phyloP scores from a whole-genome alignment of 2,329 filamentous ascomycete species.

The Blastomyces silverae region DNA sequence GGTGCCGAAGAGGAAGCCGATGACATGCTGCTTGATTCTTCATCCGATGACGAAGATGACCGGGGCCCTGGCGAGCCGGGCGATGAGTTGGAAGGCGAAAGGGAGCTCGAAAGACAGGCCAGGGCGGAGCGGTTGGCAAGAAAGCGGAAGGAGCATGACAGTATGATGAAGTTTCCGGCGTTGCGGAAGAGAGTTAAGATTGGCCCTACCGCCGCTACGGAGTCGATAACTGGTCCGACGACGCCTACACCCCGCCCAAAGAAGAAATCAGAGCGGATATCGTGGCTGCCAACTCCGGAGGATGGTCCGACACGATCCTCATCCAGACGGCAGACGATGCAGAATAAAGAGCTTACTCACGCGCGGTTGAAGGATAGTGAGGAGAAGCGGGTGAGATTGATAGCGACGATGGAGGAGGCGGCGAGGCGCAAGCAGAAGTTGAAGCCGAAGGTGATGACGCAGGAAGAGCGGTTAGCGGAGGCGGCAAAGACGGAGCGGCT shows the following conservation, averaged over 20 bases:
- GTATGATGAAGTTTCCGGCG: slow-evolving; percentile 53
- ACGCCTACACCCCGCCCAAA: slow-evolving; percentile 45
- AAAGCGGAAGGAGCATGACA: slow-evolving; percentile 75
- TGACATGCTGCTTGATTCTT: slow-evolving; percentile 81
- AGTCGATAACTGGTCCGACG: slow-evolving; percentile 22
- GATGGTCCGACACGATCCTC: slow-evolving; percentile 58
- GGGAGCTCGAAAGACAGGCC: slow-evolving; percentile 71
- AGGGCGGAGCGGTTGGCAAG: slow-evolving; percentile 61
- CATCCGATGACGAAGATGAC: slow-evolving; percentile 74
- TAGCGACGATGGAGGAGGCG: slow-evolving; percentile 55
- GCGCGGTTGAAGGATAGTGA: slow-evolving; percentile 45
- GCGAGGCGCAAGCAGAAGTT: slow-evolving; percentile 60
- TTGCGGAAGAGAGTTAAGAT: slow-evolving; percentile 69
- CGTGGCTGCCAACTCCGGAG: slow-evolving; percentile 59
- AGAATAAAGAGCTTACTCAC: slow-evolving; percentile 55
- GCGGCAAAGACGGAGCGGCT: slow-evolving; percentile 75
- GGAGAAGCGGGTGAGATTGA: slow-evolving; percentile 42
- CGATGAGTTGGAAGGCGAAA: slow-evolving; percentile 79
- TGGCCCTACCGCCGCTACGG: slow-evolving; percentile 25
- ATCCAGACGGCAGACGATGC: slow-evolving; percentile 55
- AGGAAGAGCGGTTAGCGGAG: slow-evolving; percentile 75
- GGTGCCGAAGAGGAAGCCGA: slow-evolving; percentile 53
- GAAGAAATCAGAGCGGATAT: slow-evolving; percentile 65
- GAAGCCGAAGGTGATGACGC: slow-evolving; percentile 76
- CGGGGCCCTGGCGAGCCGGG: slow-evolving; percentile 48